Evolutionary conservation across 2,329 filamentous ascomycete species (phyloP).

Genomic region (Fusarium guadeloupense): DNA sequence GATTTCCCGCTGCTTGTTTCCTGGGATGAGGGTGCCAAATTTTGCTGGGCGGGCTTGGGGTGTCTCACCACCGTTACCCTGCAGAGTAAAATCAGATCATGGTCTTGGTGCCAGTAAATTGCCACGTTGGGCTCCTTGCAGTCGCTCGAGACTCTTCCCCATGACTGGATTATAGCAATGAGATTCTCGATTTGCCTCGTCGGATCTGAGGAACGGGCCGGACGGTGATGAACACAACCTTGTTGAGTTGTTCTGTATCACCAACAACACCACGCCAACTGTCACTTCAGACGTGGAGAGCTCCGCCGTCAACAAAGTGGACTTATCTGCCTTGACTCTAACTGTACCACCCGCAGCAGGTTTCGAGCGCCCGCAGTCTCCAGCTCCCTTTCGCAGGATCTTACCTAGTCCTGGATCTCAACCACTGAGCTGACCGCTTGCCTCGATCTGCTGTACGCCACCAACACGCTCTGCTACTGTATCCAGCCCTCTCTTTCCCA

Average conservation of each 20-base stretch:
- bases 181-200: slow-evolving; percentile 10
- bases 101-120: slow-evolving; percentile 12
- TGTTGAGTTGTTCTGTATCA: slow-evolving; percentile 5
- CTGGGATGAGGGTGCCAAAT: slow-evolving; percentile 1
- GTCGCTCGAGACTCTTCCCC: background rate
- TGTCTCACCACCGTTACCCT: slow-evolving; percentile 5
- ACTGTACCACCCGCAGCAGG: background rate
- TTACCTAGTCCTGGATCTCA: background rate
- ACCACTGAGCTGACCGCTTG: slow-evolving; percentile 16
- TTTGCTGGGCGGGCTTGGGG: background rate
- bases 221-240: slow-evolving; percentile 19
- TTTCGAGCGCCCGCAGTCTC: slow-evolving; percentile 12
- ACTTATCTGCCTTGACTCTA: background rate
- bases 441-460: slow-evolving; percentile 24
- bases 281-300: background rate
- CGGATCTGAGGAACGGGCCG: slow-evolving; percentile 33
- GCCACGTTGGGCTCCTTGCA: slow-evolving; percentile 19
- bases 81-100: slow-evolving; percentile 21
- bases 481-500: background rate
- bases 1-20: background rate
- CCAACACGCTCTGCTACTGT: slow-evolving; percentile 26
- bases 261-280: background rate
- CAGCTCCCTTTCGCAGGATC: slow-evolving; percentile 2
- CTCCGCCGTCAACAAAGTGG: background rate
- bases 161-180: background rate